Evolutionary conservation across 202 grass and related monocot species (phyloP), one percentile per base, ranked within the genome.

Genomic region (Miscanthus sacchariflorus): DNA sequence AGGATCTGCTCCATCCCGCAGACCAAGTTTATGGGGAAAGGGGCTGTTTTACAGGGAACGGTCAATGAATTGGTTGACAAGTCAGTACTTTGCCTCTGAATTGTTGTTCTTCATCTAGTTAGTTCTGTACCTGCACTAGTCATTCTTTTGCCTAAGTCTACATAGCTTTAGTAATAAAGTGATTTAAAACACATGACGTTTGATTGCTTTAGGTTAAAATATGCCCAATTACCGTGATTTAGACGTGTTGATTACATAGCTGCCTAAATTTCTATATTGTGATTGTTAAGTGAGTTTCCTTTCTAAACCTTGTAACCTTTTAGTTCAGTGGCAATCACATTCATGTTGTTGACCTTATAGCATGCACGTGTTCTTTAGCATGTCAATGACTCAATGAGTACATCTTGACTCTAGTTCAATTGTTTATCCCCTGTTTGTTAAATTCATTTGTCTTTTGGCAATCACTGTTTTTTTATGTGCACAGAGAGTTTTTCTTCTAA

Each of bases 241-340:
- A 50, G 48, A 50, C 1, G 4, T 54, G 49, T 54, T 54, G 5
- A 18, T 18, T 54, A 54, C 49, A 54, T 54, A 54, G 14, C 15
- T 54, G 14, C 49, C 49, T 56, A 10, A 68, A 28, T 2, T 40
- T 88, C 5, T 56, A 17, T 82, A 9, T 6, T 81, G 27, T 78
- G 9, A 61, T 79, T 82, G 38, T 73, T 69, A 42, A 82, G 24
- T 72, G 35, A 43, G 24, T 81, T 56, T 23, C 50, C 5, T 54
- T 79, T 93, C 15, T 80, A 11, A 64, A 70, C 81, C 75, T 70
- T 81, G 38, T 19, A 19, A 70, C 4, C 12, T 81, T 92, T 68
- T 84, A 95, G 92, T 89, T 98, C 44, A 90, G 83, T 88, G 94
- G 92, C 86, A 94, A 93, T 84, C 94, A 96, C 79, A 95, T 98